Evolutionary conservation across 148 eudicot genomes (phyloP), one percentile per base, ranked within the genome.

Genomic region (Cornus kousa): DNA sequence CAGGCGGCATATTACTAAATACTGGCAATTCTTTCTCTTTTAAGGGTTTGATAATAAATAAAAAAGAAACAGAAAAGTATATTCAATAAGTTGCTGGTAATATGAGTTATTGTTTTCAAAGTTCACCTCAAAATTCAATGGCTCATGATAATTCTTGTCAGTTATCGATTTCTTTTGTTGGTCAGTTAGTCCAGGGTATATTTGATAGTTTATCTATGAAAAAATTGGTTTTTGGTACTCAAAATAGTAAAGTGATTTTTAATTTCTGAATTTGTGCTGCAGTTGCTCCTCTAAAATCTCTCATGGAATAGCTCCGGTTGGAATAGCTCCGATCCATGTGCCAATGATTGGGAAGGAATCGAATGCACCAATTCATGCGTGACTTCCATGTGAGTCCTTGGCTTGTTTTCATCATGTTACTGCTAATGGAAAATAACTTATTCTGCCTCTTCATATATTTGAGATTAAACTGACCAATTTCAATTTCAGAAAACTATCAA

Each of bases 291-390:
- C 57, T 91, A 66, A 67, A 8, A 2, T 69, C 92, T 70, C 86
- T 91, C 68, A 83, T 48, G 72, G 46, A 66, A 66, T 37, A 3
- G 16, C 5, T 91, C 91, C 32, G 80, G 80, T 70, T 91, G 94
- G 92, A 72, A 9, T n/a, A 84, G 82, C 31, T 77, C 78, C 16
- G 90, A 89, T 78, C 91, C 94, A 40, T 91, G 92, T 79, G 88
- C 81, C 5, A 16, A 13, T 5, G 57, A 35, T 33, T 91, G 94
- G 94, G 90, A 86, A 57, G 94, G 94, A 73, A 83, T 91, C 71
- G 53, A 3, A 24, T 91, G 94, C 82, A 83, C 12, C 19, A 77
- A 79, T 40, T 73, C 80, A 22, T 86, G 89, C 9, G 89, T 91
- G 35, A 81, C 83, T 24, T 75, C 91, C 11, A 85, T 91, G 92